Evolutionary conservation across 2,329 filamentous ascomycete species (phyloP).

Genomic region (Falciphora oryzae): DNA sequence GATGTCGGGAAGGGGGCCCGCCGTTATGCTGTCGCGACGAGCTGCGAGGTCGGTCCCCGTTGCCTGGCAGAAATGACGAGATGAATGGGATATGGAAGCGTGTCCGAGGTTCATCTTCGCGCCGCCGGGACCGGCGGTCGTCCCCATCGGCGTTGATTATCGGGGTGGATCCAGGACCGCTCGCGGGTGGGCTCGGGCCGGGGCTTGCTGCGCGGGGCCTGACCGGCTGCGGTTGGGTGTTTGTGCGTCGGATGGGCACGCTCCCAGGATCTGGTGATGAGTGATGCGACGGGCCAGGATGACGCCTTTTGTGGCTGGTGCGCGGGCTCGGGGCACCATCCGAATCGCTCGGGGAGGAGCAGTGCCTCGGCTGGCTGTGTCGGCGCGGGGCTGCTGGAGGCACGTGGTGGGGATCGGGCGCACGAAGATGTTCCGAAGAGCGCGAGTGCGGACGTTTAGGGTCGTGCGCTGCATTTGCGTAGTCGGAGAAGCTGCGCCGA

Average conservation of each 20-base stretch:
- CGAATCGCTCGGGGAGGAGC: constrained; percentile 37
- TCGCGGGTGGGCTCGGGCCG: constrained; percentile 23
- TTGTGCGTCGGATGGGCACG: constrained; percentile 27
- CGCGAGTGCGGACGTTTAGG: constrained; percentile 14
- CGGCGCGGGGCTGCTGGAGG: constrained; percentile 30
- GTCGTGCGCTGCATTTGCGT: constrained; percentile 25
- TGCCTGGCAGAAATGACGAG: constrained; percentile 35
- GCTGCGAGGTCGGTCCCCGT: constrained; percentile 23
- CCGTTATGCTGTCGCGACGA: constrained; percentile 14
- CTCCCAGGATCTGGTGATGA: constrained; percentile 23
- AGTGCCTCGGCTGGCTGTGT: constrained; percentile 44
- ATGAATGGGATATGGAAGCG: constrained; percentile 31
- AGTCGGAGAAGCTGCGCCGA: constrained; percentile 47
- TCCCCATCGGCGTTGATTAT: constrained; percentile 2
- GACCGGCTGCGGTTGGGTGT: constrained; percentile 3
- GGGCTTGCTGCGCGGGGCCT: constrained; percentile 4
- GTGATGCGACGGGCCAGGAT: constrained; percentile 14
- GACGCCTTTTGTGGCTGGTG: constrained; percentile 19
- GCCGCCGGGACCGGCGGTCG: constrained; percentile 7
- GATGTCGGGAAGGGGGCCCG: constrained; percentile 23
- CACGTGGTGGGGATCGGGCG: constrained; percentile 17
- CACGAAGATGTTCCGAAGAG: constrained; percentile 28
- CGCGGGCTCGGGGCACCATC: constrained; percentile 25
- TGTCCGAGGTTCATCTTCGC: constrained; percentile 28
- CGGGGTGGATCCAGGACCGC: constrained; percentile 13